These are phyloP conservation scores for Cicer pinnatifidum DNA, from an alignment of 306 rosid species.

Conservation along the genomic window DNA sequence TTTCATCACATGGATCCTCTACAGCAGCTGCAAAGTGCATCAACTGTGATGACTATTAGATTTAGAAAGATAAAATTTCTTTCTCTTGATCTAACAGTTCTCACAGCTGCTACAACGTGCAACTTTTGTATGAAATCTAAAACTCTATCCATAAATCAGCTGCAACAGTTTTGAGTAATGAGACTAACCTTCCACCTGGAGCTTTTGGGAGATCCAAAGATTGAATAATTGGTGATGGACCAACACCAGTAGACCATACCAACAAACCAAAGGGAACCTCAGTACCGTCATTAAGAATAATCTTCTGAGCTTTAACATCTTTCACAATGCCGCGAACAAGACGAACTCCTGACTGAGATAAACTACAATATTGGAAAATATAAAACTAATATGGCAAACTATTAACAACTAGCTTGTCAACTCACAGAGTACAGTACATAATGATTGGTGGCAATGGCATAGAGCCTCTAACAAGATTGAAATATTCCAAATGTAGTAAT, in stretches of 20 bases:
- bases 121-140: too few species aligned
- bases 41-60: too few species aligned
- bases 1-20: background rate
- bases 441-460: too few species aligned
- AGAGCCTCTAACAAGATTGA: background rate
- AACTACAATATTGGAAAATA: conserved; percentile 39
- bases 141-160: conserved; percentile 11
- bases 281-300: conserved; percentile 82
- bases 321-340: conserved; percentile 90
- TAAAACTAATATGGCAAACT: conserved; percentile 32
- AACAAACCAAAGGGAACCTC: conserved; percentile 94
- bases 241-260: conserved; percentile 99
- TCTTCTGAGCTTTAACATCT: conserved; percentile 72
- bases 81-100: too few species aligned
- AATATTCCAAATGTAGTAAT: conserved; percentile 8
- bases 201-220: conserved; percentile 78
- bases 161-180: conserved; percentile 15
- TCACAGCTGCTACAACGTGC: too few species aligned
- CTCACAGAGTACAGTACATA: background rate
- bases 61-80: too few species aligned
- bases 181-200: conserved; percentile 89
- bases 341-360: conserved; percentile 92
- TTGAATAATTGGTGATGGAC: conserved; percentile 74
- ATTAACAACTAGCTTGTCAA: conserved; percentile 5
- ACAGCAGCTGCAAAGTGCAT: too few species aligned